phyloP scores from a whole-genome alignment of 345 rosid species.

The Gossypium ekmanianum region DNA sequence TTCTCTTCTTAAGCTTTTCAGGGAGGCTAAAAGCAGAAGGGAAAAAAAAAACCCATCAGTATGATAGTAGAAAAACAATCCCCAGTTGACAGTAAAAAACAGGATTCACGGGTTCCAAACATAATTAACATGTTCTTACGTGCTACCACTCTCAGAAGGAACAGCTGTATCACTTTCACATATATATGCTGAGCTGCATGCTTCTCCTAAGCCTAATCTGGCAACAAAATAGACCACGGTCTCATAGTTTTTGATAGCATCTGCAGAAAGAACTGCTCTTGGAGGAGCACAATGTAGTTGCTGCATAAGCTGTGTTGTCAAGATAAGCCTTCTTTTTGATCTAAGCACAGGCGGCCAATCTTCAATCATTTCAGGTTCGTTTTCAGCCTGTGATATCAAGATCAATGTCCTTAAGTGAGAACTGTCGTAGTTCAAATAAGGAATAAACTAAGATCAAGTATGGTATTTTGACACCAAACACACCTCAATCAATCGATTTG shows the following conservation, averaged over 20 bases:
- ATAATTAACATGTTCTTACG: conserved; percentile 42
- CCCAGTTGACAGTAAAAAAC: neutral
- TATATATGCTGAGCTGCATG: conserved; percentile 45
- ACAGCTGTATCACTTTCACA: conserved; percentile 27
- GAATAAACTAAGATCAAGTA: neutral
- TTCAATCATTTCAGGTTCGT: conserved; percentile 44
- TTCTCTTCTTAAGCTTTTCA: conserved; percentile 40
- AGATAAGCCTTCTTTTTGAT: conserved; percentile 71
- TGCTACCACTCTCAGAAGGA: conserved; percentile 33
- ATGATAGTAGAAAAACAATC: neutral
- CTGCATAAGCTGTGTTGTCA: conserved; percentile 83
- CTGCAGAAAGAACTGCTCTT: conserved; percentile 44
- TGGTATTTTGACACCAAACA: conserved; percentile 18
- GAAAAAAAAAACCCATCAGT: neutral
- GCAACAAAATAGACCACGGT: conserved; percentile 44
- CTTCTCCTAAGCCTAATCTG: conserved; percentile 66
- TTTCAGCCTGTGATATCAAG: conserved; percentile 52
- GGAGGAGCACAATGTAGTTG: conserved; percentile 53
- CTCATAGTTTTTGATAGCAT: conserved; percentile 49
- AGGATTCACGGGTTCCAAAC: neutral
- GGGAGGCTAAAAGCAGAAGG: conserved; percentile 29
- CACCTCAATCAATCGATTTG: conserved; percentile 67
- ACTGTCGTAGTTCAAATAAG: conserved; percentile 4
- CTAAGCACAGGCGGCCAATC: conserved; percentile 42
- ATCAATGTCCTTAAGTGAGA: conserved; percentile 17